phyloP scores from a whole-genome alignment of 495 filamentous ascomycete genomes.

The Trichoderma orchidacearum region DNA sequence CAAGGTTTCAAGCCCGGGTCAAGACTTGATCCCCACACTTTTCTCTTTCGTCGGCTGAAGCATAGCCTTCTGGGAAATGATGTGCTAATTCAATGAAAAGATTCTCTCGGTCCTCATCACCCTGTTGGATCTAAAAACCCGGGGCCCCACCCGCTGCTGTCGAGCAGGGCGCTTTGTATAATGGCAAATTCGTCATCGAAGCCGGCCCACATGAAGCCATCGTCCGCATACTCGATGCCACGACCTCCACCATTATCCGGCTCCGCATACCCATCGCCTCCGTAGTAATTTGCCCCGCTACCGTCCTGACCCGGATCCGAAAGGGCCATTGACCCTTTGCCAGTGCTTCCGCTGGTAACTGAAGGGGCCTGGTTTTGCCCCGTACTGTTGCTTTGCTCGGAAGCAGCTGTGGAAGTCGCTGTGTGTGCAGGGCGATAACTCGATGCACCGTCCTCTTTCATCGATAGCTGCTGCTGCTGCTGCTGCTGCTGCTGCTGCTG shows the following conservation, averaged over 20 bases:
- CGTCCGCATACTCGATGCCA: not conserved
- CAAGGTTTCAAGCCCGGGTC: no score
- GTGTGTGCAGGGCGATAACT: not conserved
- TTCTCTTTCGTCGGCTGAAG: no score
- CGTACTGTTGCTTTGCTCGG: not conserved
- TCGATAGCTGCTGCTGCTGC: no score
- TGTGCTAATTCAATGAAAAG: no score
- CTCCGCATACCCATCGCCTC: not conserved
- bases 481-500: no score
- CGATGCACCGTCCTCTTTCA: not conserved
- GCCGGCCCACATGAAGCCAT: not conserved
- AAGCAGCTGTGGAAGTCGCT: not conserved
- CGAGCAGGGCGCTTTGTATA: conserved; percentile 2
- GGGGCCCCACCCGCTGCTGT: conserved; percentile 3
- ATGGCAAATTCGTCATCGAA: conserved; percentile 4
- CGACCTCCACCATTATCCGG: not conserved
- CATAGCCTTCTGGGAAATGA: no score
- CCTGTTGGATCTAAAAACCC: not conserved
- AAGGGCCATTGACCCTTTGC: not conserved
- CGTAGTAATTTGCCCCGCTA: not conserved
- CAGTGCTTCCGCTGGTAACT: not conserved
- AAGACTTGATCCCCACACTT: no score
- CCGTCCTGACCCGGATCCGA: not conserved
- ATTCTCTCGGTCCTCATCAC: no score
- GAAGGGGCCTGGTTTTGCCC: not conserved